Conservation (phyloP, 805 yeast species). For the Hanseniaspora taiwanica region DNA sequence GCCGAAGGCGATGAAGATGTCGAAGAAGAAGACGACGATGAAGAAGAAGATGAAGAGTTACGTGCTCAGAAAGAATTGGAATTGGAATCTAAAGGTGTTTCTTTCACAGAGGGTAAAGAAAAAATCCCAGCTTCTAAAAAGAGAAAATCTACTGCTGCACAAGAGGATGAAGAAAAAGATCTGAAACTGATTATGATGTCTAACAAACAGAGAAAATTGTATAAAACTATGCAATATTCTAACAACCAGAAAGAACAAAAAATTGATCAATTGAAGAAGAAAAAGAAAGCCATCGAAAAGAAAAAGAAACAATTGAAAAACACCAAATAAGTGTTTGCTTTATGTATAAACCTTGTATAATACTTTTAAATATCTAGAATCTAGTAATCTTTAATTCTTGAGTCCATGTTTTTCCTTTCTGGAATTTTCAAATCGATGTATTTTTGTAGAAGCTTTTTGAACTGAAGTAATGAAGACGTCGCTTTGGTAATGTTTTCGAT, state of each 20-base stretch:
- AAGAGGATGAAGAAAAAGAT: constrained; percentile 69
- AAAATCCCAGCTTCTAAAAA: constrained; percentile 16
- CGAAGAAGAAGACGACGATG: constrained; percentile 37
- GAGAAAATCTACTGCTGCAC: constrained; percentile 30
- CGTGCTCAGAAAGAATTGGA: constrained; percentile 72
- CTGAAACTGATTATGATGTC: constrained; percentile 95
- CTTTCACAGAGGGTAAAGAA: constrained; percentile 47
- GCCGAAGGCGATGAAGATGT: constrained; percentile 42
- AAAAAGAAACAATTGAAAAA: constrained; percentile 35
- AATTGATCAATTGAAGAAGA: constrained; percentile 51
- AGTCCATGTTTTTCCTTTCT: constrained; percentile 70
- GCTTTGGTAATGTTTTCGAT: constrained; percentile 57
- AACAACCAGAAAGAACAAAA: constrained; percentile 70
- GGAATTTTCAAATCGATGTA: constrained; percentile 60
- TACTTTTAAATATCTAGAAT: constrained; percentile 1
- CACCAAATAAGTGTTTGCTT: constrained; percentile 6
- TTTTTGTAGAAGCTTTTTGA: constrained; percentile 57
- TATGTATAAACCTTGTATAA: not conserved
- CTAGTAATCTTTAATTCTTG: constrained; percentile 32
- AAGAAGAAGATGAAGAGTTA: constrained; percentile 47
- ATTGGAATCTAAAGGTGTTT: constrained; percentile 79
- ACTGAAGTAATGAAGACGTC: constrained; percentile 42
- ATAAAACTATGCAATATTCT: constrained; percentile 91
- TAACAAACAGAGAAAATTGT: constrained; percentile 85
- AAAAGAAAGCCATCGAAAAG: constrained; percentile 59